Percentiles rank a stretch among this genome's conserved stretches.
Evolutionary conservation across 2,329 filamentous ascomycete species (phyloP).

Genomic region (Pseudogymnoascus sp.): DNA sequence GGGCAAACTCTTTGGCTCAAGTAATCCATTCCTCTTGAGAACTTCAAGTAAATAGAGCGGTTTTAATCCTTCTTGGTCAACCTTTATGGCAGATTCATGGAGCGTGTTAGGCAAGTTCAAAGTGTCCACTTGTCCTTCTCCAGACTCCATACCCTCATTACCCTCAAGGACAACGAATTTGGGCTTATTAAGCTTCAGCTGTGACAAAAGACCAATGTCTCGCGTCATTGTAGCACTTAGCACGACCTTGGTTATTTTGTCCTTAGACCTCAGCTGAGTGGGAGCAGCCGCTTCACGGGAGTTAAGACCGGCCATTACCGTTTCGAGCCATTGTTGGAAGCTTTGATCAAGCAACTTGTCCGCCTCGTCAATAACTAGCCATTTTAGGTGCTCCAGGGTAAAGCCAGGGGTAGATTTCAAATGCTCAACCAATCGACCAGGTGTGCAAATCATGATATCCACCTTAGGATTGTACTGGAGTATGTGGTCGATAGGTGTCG

Average conservation of each 20-base stretch:
- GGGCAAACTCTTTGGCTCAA: slow-evolving; percentile 12
- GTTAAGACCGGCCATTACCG: slow-evolving; percentile 57
- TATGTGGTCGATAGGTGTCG: slow-evolving; percentile 53
- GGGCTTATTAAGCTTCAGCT: slow-evolving; percentile 65
- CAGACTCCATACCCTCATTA: slow-evolving; percentile 28
- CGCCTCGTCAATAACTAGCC: slow-evolving; percentile 90
- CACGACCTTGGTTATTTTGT: slow-evolving; percentile 66
- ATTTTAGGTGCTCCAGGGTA: slow-evolving; percentile 67
- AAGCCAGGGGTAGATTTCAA: slow-evolving; percentile 79
- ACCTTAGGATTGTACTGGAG: slow-evolving; percentile 62
- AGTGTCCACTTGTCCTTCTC: slow-evolving; percentile 35
- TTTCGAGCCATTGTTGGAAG: slow-evolving; percentile 82
- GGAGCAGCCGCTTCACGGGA: slow-evolving; percentile 9
- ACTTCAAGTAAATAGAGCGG: slow-evolving; percentile 80
- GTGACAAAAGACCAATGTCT: slow-evolving; percentile 72
- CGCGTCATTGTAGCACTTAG: slow-evolving; percentile 88
- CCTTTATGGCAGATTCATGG: slow-evolving; percentile 58
- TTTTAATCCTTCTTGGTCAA: slow-evolving; percentile 64
- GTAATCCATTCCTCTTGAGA: slow-evolving; percentile 51
- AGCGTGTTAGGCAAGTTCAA: slow-evolving; percentile 58
- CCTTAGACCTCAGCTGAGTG: slow-evolving; percentile 18
- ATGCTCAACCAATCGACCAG: slow-evolving; percentile 86
- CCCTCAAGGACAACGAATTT: slow-evolving; percentile 69
- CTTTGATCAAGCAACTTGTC: slow-evolving; percentile 86
- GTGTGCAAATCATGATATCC: slow-evolving; percentile 85